These are phyloP conservation scores for Alternaria metachromatica DNA, from an alignment of 2,329 filamentous ascomycete genomes.

Conservation along the genomic window DNA sequence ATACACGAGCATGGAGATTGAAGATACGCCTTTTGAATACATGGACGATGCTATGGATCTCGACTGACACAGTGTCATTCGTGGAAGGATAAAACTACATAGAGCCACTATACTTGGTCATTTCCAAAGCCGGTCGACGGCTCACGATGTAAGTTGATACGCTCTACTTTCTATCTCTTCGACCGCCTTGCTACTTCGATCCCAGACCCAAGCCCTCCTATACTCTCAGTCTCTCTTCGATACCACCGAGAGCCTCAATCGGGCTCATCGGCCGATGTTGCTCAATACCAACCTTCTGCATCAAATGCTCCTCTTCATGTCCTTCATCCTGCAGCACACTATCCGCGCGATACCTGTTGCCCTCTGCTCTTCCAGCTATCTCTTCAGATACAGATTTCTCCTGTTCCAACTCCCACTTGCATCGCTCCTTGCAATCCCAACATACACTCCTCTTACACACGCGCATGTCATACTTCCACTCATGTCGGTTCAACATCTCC, in stretches of 20 bases:
- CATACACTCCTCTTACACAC: slow-evolving; percentile 43
- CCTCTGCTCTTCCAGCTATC: slow-evolving; percentile 12
- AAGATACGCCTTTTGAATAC: slow-evolving; percentile 39
- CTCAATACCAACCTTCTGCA: slow-evolving; percentile 33
- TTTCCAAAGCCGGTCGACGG: neutral
- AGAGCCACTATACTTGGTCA: neutral
- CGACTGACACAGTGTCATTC: neutral
- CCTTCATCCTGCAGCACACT: slow-evolving; percentile 38
- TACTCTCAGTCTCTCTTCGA: slow-evolving; percentile 18
- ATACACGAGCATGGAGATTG: slow-evolving; percentile 18
- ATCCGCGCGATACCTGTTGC: slow-evolving; percentile 37
- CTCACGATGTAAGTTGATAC: neutral
- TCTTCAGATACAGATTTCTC: neutral
- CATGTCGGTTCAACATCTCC: slow-evolving; percentile 41
- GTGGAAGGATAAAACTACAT: neutral
- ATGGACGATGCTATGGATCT: slow-evolving; percentile 49
- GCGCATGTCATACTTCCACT: slow-evolving; percentile 46
- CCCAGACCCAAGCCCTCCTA: neutral
- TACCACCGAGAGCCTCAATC: slow-evolving; percentile 23
- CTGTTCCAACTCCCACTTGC: slow-evolving; percentile 33
- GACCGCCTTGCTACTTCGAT: accelerated
- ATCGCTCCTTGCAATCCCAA: slow-evolving; percentile 44
- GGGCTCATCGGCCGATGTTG: slow-evolving; percentile 19
- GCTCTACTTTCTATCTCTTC: neutral
- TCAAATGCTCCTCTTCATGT: slow-evolving; percentile 22